Evolutionary conservation across 129 eudicot genomes (phyloP).

Genomic region (Tanacetum coccineum): DNA sequence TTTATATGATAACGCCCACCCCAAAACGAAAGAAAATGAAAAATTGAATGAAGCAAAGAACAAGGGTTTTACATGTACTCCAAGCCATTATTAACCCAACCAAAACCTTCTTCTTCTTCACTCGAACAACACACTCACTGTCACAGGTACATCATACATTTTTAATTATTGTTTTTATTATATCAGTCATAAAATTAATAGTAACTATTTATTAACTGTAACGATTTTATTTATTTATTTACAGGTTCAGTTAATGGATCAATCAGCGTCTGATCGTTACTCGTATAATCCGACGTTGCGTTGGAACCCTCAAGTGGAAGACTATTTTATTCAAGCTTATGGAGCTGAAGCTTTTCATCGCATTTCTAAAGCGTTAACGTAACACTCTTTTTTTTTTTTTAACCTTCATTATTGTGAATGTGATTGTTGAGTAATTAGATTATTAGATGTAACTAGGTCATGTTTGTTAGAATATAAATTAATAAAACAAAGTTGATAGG

Average conservation of each 20-base stretch:
- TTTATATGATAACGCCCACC: too few relatives aligned
- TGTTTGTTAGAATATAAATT: background rate
- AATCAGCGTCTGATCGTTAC: conserved; percentile 48
- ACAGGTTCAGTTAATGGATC: conserved; percentile 44
- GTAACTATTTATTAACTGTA: background rate
- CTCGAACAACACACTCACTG: too few relatives aligned
- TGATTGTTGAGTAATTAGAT: conserved; percentile 2
- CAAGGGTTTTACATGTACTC: too few relatives aligned
- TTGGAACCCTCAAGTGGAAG: conserved; percentile 87
- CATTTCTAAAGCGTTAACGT: conserved; percentile 89
- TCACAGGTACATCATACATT: background rate
- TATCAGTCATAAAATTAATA: too few relatives aligned
- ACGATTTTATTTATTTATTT: background rate
- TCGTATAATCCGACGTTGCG: conserved; percentile 62
- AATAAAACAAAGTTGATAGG: too few relatives aligned
- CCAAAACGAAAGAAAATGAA: too few relatives aligned
- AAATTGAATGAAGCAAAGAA: too few relatives aligned
- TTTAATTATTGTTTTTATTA: background rate
- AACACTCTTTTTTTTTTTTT: conserved; percentile 7
- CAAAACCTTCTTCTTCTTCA: too few relatives aligned
- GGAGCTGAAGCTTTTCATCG: conserved; percentile 73
- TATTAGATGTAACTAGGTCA: conserved; percentile 1
- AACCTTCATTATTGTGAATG: background rate
- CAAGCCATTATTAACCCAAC: too few relatives aligned
- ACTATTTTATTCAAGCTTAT: conserved; percentile 73